These are phyloP conservation scores for Tremellales sp. DNA, from an alignment of 1,284 basidiomycete genomes.

Conservation along the genomic window DNA sequence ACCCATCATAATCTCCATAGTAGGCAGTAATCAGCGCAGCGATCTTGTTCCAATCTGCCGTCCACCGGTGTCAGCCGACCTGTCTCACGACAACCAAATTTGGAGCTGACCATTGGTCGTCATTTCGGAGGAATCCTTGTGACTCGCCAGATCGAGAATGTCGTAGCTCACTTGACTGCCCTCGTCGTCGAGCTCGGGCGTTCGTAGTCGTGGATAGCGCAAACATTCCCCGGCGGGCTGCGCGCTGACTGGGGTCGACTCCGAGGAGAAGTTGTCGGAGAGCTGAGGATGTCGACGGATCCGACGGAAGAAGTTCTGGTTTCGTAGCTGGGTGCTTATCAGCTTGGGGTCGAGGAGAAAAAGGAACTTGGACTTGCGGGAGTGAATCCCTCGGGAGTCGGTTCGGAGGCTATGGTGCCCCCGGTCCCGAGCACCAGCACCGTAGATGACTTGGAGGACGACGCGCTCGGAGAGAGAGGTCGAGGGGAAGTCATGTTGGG, in stretches of 20 bases:
- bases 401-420: constrained; percentile 44
- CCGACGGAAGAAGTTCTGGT: constrained; percentile 41
- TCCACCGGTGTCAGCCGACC: background rate
- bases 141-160: constrained; percentile 43
- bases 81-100: background rate
- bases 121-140: constrained; percentile 46
- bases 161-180: constrained; percentile 38
- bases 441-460: background rate
- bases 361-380: constrained; percentile 20
- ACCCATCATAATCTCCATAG: constrained; percentile 43
- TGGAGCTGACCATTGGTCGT: constrained; percentile 37
- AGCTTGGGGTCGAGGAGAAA: background rate
- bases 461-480: too few relatives aligned
- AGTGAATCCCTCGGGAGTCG: constrained; percentile 34
- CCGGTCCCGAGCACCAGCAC: constrained; percentile 44
- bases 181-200: constrained; percentile 36
- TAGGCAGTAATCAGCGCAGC: constrained; percentile 38
- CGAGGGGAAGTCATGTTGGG: background rate
- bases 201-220: constrained; percentile 35
- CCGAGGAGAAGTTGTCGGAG: constrained; percentile 14
- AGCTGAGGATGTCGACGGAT: constrained; percentile 44
- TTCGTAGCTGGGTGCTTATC: constrained; percentile 27
- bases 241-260: constrained; percentile 8
- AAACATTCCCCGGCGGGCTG: constrained; percentile 24
- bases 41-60: constrained; percentile 44